Base-by-base conservation (phyloP, 2,329 filamentous ascomycete species). In the Bisporella sp. region DNA sequence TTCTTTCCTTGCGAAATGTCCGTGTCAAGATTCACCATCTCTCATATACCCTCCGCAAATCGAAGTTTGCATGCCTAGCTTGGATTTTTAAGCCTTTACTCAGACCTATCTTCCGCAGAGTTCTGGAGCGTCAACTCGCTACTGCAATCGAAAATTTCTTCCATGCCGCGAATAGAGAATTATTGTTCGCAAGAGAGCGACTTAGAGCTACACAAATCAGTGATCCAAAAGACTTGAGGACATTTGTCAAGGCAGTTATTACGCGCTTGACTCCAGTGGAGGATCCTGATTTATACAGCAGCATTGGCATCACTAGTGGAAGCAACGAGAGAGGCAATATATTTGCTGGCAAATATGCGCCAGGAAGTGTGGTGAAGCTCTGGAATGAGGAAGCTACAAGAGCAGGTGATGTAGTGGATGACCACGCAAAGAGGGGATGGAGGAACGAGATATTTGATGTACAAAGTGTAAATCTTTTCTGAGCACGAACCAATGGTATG, bases 21-120 rank as follows among this genome's bases (percentile, higher is more conserved):
- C 76, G 82, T 2, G 91, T 96, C 1, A 78, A 82, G 58, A 87
- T 96, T 54, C 90, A 96, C 71, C 90, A 92, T 64, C 81, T 97
- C 11, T 80, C 87, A 64, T 96, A 95, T 71, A 81, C 73, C 0
- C 71, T 96, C 31, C 77, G 80, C 39, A 81, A 84, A 65, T 89
- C 82, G 66, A 89, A 83, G 64, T 86, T 95, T 67, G 79, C 81
- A 31, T 87, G 86, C 66, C 66, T 95, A 1, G 81, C 85, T 11
- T 96, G 89, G 87, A 66, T 96, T 4, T 73, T 95, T 62, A 93
- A 91, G 67, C 92, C 91, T 0, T 69, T 96, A 11, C 73, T 96
- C 4, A 84, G 88, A 31, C 90, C 90, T 1, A 75, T 96, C 54
- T 71, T 97, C 32, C 83, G 87, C 45, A 86, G 85, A 54, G 80